Percentiles rank a stretch among this genome's conserved stretches.
Conservation (phyloP, 2,329 filamentous ascomycete species). For the Nothophoma quercina region DNA sequence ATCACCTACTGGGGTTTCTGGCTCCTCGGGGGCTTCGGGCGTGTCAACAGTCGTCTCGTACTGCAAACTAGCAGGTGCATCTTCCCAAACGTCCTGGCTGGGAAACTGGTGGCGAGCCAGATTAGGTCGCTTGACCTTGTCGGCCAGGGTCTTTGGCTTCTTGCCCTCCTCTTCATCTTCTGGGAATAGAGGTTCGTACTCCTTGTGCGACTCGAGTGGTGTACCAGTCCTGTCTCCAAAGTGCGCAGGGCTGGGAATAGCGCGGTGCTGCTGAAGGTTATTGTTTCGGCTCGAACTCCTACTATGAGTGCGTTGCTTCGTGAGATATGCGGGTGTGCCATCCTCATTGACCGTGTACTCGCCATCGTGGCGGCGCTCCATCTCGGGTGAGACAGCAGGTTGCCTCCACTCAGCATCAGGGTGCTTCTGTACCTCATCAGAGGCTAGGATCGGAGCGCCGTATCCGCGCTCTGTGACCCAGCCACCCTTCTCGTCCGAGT, state of each 20-base stretch:
- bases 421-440: constrained; percentile 84
- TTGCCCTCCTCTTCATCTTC: constrained; percentile 71
- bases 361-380: constrained; percentile 61
- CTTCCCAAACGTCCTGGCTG: constrained; percentile 97
- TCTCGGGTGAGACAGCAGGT: constrained; percentile 80
- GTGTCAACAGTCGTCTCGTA: constrained; percentile 82
- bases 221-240: constrained; percentile 64
- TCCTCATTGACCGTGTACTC: constrained; percentile 60
- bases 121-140: constrained; percentile 63
- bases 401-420: constrained; percentile 72
- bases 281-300: constrained; percentile 60
- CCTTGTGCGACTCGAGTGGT: constrained; percentile 84
- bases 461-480: constrained; percentile 68
- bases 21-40: constrained; percentile 68
- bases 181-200: constrained; percentile 94
- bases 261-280: constrained; percentile 62
- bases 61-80: constrained; percentile 85
- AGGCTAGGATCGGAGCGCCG: constrained; percentile 82
- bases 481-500: constrained; percentile 56
- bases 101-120: constrained; percentile 74
- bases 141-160: constrained; percentile 59
- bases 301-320: constrained; percentile 62
- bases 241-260: constrained; percentile 46
- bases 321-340: constrained; percentile 51
- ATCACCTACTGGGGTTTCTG: constrained; percentile 49